Evolutionary conservation across 2,329 filamentous ascomycete species (phyloP), one percentile per base, ranked within the genome.

Genomic region (Fusarium hostae): DNA sequence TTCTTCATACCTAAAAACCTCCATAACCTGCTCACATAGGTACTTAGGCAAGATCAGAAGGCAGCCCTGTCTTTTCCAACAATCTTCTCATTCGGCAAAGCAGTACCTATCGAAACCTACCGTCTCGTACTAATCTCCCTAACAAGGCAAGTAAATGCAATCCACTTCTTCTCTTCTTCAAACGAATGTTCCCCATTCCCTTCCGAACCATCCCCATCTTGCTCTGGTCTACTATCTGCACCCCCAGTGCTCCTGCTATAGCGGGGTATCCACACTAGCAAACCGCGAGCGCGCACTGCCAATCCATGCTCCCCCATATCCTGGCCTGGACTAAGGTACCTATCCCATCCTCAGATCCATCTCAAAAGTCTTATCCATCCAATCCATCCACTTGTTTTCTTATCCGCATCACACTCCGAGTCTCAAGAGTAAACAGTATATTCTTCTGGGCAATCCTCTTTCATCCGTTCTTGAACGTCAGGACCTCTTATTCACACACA

Each of bases 211-310:
- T 41, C 22, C 54, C 50, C 54, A 41, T 65, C 45, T 44, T 54
- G 50, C 50, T 65, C 54, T 39, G 24, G 28, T 35, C 48, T 76
- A 61, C 64, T 74, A 63, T 54, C 55, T 74, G 59, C 71, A 76
- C 74, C 72, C 67, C 71, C 52, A 52, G 52, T 62, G 47, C 63
- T 72, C 50, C 34, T 63, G 61, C 61, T 59, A 56, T 79, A 68
- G 77, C 73, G 76, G 76, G 78, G 79, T 78, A 76, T 75, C 81
- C 80, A 82, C 80, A 78, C 76, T 74, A 81, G 79, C 80, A 82
- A 68, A 71, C 72, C 55, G 56, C 56, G 72, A 74, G 66, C 72
- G 71, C 72, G 65, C 68, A 71, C 73, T 76, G 75, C 78, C 78
- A 81, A 81, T 79, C 76, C 75, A 73, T 76, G 72, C 70, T 75